Conservation (phyloP, 2,329 filamentous ascomycete genomes). For the Aspergillus aculeatinus region DNA sequence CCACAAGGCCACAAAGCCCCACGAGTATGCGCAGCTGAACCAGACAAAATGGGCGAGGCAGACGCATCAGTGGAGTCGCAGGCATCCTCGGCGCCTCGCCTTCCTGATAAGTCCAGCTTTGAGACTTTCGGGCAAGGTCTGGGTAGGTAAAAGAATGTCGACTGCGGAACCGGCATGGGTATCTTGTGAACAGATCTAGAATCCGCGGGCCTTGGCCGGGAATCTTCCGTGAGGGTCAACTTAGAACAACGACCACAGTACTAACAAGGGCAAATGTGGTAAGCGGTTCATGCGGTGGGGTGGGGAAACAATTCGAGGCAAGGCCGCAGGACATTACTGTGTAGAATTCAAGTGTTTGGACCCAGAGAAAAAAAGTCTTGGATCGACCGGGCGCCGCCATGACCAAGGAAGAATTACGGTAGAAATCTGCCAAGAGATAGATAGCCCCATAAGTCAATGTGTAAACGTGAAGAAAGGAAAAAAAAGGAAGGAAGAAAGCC, state of each 20-base stretch:
- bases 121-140: neutral
- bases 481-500: neutral
- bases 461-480: neutral
- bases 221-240: neutral
- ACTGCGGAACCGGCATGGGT: neutral
- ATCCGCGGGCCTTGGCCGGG: neutral
- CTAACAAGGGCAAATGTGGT: neutral
- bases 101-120: neutral
- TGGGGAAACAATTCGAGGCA: neutral
- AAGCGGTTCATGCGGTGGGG: neutral
- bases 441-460: neutral
- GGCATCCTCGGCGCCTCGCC: neutral
- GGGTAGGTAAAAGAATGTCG: neutral
- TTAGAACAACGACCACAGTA: neutral
- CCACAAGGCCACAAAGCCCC: neutral
- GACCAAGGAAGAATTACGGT: neutral
- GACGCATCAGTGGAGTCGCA: neutral
- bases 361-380: neutral
- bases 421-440: neutral
- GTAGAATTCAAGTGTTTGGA: neutral
- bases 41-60: neutral
- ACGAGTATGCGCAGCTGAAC: neutral
- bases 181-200: neutral
- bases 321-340: neutral
- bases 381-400: neutral